Percentiles rank a stretch among this genome's conserved stretches.
Conservation (phyloP, 2,329 filamentous ascomycete genomes). For the Arthrocladium fulminans region DNA sequence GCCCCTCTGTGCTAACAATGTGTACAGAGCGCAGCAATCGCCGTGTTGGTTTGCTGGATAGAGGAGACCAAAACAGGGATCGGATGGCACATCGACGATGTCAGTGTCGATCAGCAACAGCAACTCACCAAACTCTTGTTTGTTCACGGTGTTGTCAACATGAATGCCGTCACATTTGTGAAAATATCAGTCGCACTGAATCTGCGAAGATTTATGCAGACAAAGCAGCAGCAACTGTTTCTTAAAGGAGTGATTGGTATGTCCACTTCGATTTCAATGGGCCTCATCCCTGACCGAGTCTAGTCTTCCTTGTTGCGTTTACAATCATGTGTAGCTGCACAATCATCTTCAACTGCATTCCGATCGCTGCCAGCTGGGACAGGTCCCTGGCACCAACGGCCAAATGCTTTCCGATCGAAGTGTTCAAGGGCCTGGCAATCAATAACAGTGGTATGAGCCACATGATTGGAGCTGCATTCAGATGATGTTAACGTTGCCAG, state of each 20-base stretch:
- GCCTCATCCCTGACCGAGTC: not conserved
- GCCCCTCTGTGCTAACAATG: not conserved
- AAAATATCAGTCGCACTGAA: constrained; percentile 43
- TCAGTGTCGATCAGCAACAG: constrained; percentile 30
- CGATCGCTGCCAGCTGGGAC: constrained; percentile 40
- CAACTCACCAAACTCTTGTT: constrained; percentile 22
- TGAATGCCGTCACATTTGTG: constrained; percentile 37
- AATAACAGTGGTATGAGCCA: constrained; percentile 34
- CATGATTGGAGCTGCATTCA: not conserved
- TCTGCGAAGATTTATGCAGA: constrained; percentile 36
- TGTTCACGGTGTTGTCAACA: constrained; percentile 40
- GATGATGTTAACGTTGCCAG: not conserved
- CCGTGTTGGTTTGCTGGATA: constrained; percentile 35
- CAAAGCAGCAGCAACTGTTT: constrained; percentile 33
- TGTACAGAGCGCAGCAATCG: constrained; percentile 22
- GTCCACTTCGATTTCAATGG: not conserved
- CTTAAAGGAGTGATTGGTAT: constrained; percentile 32
- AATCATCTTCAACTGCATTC: constrained; percentile 41
- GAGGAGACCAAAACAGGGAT: constrained; percentile 12
- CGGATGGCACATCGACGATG: not conserved
- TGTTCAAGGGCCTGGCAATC: constrained; percentile 39
- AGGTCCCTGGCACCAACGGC: constrained; percentile 25
- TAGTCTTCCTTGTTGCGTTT: constrained; percentile 35
- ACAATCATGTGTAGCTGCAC: constrained; percentile 38
- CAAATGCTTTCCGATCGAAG: constrained; percentile 35